Evolutionary conservation across 2,329 filamentous ascomycete genomes (phyloP).

Genomic region (Xylariaceae sp.): DNA sequence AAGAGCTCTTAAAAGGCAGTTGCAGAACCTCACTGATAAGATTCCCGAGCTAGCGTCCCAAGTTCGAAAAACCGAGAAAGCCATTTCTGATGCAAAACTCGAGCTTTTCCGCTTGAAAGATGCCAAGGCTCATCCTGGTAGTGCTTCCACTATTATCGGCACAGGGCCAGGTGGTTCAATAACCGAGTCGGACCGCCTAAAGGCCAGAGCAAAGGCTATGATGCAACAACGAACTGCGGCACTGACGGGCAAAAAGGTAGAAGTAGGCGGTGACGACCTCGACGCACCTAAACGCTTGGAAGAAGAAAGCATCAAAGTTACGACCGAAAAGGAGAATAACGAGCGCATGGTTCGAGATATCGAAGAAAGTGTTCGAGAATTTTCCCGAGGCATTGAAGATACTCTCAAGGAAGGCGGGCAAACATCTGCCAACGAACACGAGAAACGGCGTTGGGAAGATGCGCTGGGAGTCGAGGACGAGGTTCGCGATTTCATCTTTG

Average conservation of each 20-base stretch:
- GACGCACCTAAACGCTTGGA: conserved; percentile 86
- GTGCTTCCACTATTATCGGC: conserved; percentile 81
- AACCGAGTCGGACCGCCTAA: conserved; percentile 92
- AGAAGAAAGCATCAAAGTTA: conserved; percentile 81
- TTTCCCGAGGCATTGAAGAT: conserved; percentile 82
- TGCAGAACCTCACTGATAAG: conserved; percentile 87
- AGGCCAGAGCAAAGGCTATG: conserved; percentile 94
- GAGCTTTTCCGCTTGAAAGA: conserved; percentile 94
- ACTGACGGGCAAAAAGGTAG: conserved; percentile 81
- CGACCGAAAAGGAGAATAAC: conserved; percentile 88
- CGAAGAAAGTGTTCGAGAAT: conserved; percentile 92
- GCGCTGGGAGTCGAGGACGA: conserved; percentile 95
- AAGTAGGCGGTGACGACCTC: conserved; percentile 70
- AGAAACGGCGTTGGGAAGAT: conserved; percentile 93
- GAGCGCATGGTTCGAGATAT: conserved; percentile 97
- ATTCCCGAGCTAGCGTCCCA: conserved; percentile 91
- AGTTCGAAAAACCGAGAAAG: conserved; percentile 87
- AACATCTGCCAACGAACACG: conserved; percentile 82
- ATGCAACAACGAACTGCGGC: conserved; percentile 98
- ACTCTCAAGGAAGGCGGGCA: conserved; percentile 81
- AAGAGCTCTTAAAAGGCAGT: conserved; percentile 82
- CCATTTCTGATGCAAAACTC: conserved; percentile 87
- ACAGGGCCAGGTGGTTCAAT: conserved; percentile 90
- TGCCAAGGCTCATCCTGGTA: conserved; percentile 86
- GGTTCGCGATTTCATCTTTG: conserved; percentile 97